Conservation (phyloP, 345 rosid species). For the Citrus australasica region DNA sequence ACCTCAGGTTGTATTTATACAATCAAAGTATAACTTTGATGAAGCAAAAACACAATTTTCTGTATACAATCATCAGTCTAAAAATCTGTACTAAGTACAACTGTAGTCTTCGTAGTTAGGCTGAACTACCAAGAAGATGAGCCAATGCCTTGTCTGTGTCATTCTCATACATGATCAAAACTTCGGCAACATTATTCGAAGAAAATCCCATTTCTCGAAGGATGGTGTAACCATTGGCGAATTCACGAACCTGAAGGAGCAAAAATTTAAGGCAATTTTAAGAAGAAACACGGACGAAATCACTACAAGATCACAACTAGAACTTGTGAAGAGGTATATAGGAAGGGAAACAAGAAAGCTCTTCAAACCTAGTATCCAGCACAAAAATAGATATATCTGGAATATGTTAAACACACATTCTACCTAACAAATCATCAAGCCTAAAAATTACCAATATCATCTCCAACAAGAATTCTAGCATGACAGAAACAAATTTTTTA, state of each 20-base stretch:
- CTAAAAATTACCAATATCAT: neutral
- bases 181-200: conserved; percentile 56
- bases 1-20: neutral
- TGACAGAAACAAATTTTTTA: neutral
- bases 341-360: neutral
- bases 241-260: conserved; percentile 56
- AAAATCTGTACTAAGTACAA: neutral
- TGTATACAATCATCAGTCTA: neutral
- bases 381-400: neutral
- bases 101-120: conserved; percentile 12
- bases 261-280: neutral
- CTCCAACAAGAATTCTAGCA: neutral
- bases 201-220: conserved; percentile 88
- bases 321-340: neutral
- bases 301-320: neutral
- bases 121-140: conserved; percentile 44
- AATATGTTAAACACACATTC: neutral
- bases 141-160: conserved; percentile 78
- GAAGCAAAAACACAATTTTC: neutral
- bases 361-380: neutral
- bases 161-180: conserved; percentile 60
- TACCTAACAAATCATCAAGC: neutral
- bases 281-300: neutral
- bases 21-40: neutral
- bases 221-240: conserved; percentile 49